phyloP scores from a whole-genome alignment of 2,329 filamentous ascomycete genomes.

The Xylaria polymorpha region DNA sequence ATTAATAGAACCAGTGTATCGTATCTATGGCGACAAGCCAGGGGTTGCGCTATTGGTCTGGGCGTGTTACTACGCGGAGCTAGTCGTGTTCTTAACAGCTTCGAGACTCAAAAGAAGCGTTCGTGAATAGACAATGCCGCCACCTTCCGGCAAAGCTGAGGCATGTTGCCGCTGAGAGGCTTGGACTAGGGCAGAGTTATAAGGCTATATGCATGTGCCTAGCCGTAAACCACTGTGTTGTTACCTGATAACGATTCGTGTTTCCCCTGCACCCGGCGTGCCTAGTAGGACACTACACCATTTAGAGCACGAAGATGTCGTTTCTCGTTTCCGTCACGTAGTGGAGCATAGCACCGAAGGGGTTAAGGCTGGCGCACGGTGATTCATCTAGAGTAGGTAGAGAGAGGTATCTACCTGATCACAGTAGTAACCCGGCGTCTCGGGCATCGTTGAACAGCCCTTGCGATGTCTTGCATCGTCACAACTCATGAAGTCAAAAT shows the following conservation, averaged over 20 bases:
- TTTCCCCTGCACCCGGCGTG: background rate
- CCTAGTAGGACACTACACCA: background rate
- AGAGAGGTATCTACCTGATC: no score
- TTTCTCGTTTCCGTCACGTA: background rate
- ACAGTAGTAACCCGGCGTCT: background rate
- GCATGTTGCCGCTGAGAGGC: slow-evolving; percentile 1
- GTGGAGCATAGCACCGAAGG: slow-evolving; percentile 9
- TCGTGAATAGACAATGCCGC: background rate
- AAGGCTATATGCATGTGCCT: slow-evolving; percentile 12
- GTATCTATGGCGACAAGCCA: background rate
- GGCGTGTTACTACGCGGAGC: background rate
- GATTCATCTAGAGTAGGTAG: slow-evolving; percentile 13
- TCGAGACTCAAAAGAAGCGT: slow-evolving; percentile 19
- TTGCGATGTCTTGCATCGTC: slow-evolving; percentile 27
- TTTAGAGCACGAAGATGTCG: background rate
- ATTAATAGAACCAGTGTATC: background rate
- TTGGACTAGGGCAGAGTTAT: slow-evolving; percentile 5
- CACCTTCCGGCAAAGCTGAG: slow-evolving; percentile 15
- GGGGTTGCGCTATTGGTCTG: background rate
- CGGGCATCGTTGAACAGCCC: background rate
- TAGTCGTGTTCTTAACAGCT: background rate
- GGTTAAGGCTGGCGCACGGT: slow-evolving; percentile 13
- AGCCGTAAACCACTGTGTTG: background rate
- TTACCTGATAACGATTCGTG: background rate
- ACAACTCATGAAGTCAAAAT: slow-evolving; percentile 6